Evolutionary conservation across 352 stramenopile species (phyloP).

Genomic region (Pythium inflatum): DNA sequence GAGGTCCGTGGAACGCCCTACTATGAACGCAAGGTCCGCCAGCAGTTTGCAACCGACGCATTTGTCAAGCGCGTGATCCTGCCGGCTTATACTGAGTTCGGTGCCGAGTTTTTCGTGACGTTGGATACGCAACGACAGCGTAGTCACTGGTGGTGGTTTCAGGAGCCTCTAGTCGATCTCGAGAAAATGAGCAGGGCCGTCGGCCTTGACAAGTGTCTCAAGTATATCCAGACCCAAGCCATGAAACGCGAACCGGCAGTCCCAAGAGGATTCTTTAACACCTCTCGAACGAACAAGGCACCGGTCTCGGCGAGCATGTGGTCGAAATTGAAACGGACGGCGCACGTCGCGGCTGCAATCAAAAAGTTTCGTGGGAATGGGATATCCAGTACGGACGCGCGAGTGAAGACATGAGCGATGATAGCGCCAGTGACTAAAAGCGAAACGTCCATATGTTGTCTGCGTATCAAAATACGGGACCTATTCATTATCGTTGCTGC

Average conservation of each 20-base stretch:
- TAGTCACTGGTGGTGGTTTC: constrained; percentile 29
- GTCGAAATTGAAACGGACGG: neutral
- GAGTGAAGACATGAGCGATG: too few species aligned
- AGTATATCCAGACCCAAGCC: constrained; percentile 13
- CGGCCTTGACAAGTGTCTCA: constrained; percentile 2
- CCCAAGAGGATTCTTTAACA: neutral
- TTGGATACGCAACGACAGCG: constrained; percentile 1
- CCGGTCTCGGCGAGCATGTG: constrained; percentile 7
- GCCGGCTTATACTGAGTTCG: constrained; percentile 15
- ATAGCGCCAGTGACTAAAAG: too few species aligned
- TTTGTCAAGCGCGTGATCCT: constrained; percentile 14
- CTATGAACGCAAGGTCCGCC: constrained; percentile 7
- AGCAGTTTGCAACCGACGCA: neutral
- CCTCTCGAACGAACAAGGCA: neutral
- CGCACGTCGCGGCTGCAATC: neutral
- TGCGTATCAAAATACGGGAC: too few species aligned
- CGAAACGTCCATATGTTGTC: too few species aligned
- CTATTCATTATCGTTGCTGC: too few species aligned
- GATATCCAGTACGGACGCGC: too few species aligned
- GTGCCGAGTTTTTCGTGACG: constrained; percentile 27
- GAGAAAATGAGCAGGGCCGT: neutral
- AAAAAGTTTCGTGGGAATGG: too few species aligned
- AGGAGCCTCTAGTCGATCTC: constrained; percentile 4
- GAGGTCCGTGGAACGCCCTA: neutral
- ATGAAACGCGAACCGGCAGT: neutral